Evolutionary conservation across 305 asterid genomes (phyloP).

Genomic region (Solanum hybrid): DNA sequence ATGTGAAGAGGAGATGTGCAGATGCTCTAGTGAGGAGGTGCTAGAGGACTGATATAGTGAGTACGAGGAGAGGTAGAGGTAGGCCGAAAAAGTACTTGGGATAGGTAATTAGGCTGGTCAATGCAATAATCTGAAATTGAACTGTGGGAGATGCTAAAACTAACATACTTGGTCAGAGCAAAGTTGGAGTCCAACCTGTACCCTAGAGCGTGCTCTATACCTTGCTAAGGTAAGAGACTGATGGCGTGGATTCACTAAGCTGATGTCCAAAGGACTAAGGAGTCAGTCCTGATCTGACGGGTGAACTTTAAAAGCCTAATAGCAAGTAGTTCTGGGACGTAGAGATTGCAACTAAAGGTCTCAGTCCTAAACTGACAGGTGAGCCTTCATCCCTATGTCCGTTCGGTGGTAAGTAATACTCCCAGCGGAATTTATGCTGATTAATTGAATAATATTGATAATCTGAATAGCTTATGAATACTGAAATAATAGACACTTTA

Average conservation of each 20-base stretch:
- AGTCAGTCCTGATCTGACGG: neutral
- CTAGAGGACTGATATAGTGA: neutral
- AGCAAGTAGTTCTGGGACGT: neutral
- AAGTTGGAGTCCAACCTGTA: neutral
- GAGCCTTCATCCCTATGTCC: neutral
- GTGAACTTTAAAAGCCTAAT: neutral
- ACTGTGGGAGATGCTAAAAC: neutral
- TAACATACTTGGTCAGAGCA: neutral
- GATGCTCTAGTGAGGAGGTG: neutral
- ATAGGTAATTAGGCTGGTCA: neutral
- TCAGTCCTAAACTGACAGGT: neutral
- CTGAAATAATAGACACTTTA: neutral
- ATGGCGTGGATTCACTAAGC: neutral
- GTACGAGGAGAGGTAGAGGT: neutral
- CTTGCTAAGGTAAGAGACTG: neutral
- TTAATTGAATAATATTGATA: neutral
- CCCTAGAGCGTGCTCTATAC: neutral
- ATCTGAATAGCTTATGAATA: neutral
- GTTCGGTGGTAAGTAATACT: neutral
- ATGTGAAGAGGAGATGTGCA: neutral
- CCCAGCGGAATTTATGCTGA: neutral
- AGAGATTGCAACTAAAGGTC: neutral
- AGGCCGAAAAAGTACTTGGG: neutral
- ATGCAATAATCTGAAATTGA: neutral
- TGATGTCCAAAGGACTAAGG: neutral